Conservation (phyloP, 2,329 filamentous ascomycete species). For the Talaromyces pinophilus region DNA sequence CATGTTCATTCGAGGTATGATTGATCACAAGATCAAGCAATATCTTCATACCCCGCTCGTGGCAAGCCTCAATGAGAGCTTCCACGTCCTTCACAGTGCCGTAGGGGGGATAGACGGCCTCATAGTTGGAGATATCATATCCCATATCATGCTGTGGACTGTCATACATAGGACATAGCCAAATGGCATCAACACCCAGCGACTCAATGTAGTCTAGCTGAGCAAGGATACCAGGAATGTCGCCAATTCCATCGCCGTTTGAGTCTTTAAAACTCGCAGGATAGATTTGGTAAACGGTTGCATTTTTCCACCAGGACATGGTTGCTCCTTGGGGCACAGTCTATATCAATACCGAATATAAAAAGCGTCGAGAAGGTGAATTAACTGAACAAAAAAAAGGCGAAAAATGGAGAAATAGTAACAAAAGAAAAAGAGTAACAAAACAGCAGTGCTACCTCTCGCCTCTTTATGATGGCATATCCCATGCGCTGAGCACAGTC, state of each 20-base stretch:
- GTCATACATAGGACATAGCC: conserved; percentile 52
- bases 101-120: conserved; percentile 52
- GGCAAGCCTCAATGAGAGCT: conserved; percentile 45
- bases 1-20: conserved; percentile 38
- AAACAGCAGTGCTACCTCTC: neutral
- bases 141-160: conserved; percentile 54
- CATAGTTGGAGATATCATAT: conserved; percentile 59
- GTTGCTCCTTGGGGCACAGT: too few species aligned
- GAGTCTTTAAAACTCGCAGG: conserved; percentile 39
- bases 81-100: conserved; percentile 52
- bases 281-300: conserved; percentile 36
- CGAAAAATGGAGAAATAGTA: neutral
- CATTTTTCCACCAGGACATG: conserved; percentile 43
- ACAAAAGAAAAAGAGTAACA: neutral
- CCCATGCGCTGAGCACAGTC: neutral
- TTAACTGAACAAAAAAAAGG: neutral
- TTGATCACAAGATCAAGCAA: conserved; percentile 54
- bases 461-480: neutral
- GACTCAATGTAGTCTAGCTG: conserved; percentile 36
- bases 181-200: conserved; percentile 36
- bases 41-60: conserved; percentile 50
- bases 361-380: neutral
- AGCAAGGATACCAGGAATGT: conserved; percentile 35
- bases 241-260: conserved; percentile 38
- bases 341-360: too few species aligned